Base-by-base conservation (phyloP, 768 basidiomycete genomes). In the Austroboletus eburneus region DNA sequence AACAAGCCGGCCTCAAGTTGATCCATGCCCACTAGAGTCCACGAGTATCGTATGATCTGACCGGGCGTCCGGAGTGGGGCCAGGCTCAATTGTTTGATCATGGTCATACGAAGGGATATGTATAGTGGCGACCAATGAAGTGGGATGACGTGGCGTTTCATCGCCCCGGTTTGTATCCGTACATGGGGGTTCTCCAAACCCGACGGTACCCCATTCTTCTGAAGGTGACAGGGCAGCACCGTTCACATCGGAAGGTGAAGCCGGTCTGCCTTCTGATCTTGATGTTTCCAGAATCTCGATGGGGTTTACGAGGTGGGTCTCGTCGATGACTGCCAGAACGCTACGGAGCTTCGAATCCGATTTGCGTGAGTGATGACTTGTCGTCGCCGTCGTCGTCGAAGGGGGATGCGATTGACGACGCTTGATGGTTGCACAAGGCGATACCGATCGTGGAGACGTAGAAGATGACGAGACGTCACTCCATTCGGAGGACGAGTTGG, bases 291-390 rank as follows among this genome's bases (percentile, higher is more conserved):
- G 17, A 22, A 23, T 36, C n/a, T 60, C 64, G 41, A 50, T 66
- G 37, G 67, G 51, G 48, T 65, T 59, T 17, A 64, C 69, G 43
- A 71, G 51, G 46, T 70, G 77, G 24, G 66, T 63, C 65, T 90
- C 87, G 50, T 87, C 83, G 45, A 90, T 81, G 18, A 80, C 76
- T 24, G 84, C 65, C n/a, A 90, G 69, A n/a, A 85, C 78, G 48
- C 72, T 82, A 39, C 84, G 82, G 36, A 89, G 74, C 61, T 86
- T 87, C 16, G 77, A 76, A 27, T 83, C 80, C 4, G 77, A 71
- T 65, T 81, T 85, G 52, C 81, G 75, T 22, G 65, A 43, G 27
- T 67, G 67, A 54, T 73, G 71, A 18, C 48, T 51, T n/a, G n/a
- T n/a, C n/a, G n/a, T n/a, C n/a, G n/a, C n/a, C n/a, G n/a, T n/a